These are phyloP conservation scores for Sugiyamaella japonica DNA, from an alignment of 1,139 yeast genomes.

Conservation along the genomic window DNA sequence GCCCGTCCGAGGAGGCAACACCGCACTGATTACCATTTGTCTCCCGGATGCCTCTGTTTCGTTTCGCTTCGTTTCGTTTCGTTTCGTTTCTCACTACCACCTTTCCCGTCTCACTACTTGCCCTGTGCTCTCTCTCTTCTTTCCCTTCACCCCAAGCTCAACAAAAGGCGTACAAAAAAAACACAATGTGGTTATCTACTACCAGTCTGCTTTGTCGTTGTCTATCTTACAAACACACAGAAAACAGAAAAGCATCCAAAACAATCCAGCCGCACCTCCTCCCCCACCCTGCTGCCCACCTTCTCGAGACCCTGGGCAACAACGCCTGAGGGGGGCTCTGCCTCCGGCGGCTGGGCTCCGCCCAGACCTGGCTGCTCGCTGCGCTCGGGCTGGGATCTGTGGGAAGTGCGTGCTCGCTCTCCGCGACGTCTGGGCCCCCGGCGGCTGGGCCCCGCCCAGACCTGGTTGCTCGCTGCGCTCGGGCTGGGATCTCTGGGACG, in stretches of 20 bases:
- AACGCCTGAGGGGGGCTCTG: not conserved
- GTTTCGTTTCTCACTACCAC: not conserved
- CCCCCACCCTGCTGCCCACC: no score
- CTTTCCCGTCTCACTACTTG: no score
- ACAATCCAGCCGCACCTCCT: not conserved
- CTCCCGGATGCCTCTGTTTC: not conserved
- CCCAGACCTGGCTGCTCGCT: not conserved
- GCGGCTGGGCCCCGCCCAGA: no score
- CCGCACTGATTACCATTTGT: slow-evolving; percentile 32
- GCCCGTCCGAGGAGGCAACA: slow-evolving; percentile 33
- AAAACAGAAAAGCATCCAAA: not conserved
- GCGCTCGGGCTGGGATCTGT: no score
- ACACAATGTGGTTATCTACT: not conserved
- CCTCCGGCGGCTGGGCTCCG: slow-evolving; percentile 4
- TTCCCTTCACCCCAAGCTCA: no score
- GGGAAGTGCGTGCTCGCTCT: no score
- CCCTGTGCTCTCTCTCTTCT: no score
- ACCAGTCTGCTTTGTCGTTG: not conserved
- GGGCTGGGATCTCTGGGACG: no score
- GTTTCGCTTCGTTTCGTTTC: not conserved
- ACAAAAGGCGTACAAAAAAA: not conserved
- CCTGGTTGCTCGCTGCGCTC: no score
- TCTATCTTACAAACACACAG: slow-evolving; percentile 1
- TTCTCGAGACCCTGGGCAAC: no score
- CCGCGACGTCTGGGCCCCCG: no score